Evolutionary conservation across 2,329 filamentous ascomycete species (phyloP).

Genomic region (Fragosphaeria purpurea): DNA sequence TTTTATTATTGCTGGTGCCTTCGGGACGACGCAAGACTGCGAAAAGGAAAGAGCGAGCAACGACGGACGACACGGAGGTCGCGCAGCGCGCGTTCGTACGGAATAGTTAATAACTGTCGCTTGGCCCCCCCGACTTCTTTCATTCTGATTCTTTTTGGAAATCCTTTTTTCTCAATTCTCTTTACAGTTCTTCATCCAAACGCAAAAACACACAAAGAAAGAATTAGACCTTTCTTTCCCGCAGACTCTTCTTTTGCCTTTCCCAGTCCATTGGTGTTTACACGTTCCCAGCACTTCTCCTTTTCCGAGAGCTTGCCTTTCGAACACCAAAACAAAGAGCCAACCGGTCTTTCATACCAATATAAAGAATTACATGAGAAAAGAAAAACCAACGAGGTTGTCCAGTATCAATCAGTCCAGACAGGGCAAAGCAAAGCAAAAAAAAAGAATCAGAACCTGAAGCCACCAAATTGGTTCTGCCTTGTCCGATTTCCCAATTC

Average conservation of each 20-base stretch:
- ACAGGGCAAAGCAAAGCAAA: neutral
- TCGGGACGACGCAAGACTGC: conserved; percentile 5
- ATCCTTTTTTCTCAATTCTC: no score
- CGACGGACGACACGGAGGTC: neutral
- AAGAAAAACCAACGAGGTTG: conserved; percentile 5
- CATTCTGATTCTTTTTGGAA: neutral
- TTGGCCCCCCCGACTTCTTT: neutral
- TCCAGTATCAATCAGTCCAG: conserved; percentile 5
- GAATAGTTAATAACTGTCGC: conserved; percentile 5
- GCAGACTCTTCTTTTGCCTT: no score
- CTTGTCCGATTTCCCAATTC: neutral
- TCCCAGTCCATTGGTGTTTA: no score
- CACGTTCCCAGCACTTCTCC: no score
- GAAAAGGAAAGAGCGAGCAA: conserved; percentile 4
- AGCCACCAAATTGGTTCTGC: no score
- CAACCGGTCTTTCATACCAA: no score
- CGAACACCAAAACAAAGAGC: no score
- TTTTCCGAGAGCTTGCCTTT: no score
- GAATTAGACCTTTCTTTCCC: no score
- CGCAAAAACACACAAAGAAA: no score
- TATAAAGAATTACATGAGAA: neutral
- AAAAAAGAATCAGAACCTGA: neutral
- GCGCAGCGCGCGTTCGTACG: neutral
- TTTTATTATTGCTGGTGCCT: no score
- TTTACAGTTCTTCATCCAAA: no score